phyloP scores from a whole-genome alignment of 306 rosid species.

The Quercus suber region DNA sequence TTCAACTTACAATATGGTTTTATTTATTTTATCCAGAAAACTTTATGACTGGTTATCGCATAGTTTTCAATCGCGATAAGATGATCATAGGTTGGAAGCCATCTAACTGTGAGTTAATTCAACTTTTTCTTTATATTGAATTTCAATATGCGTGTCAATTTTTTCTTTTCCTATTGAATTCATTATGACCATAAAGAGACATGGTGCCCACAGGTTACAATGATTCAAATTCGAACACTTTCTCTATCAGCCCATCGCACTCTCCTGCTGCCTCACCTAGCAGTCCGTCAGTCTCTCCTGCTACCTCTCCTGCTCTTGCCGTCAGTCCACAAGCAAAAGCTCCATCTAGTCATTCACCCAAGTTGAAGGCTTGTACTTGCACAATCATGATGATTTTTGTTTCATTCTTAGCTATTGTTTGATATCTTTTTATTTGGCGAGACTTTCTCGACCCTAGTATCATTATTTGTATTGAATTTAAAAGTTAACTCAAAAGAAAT shows the following conservation, averaged over 20 bases:
- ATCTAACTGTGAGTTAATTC: conserved; percentile 61
- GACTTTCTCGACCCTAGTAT: too few relatives aligned
- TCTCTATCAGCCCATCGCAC: too few relatives aligned
- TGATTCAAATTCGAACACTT: conserved; percentile 29
- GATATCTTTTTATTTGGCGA: conserved; percentile 16
- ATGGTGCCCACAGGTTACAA: conserved; percentile 47
- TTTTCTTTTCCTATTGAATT: background rate
- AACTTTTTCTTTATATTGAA: background rate
- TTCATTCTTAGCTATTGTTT: conserved; percentile 41
- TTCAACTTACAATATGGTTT: background rate
- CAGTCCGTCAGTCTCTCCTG: too few relatives aligned
- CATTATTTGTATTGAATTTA: too few relatives aligned
- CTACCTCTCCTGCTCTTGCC: too few relatives aligned
- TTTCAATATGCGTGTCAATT: background rate
- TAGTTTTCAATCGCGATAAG: conserved; percentile 73
- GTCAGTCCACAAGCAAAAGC: too few relatives aligned
- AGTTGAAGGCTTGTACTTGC: conserved; percentile 28
- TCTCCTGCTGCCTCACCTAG: too few relatives aligned
- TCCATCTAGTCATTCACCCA: conserved; percentile 22
- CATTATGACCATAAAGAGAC: conserved; percentile 1
- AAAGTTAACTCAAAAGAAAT: too few relatives aligned
- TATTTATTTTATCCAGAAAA: conserved; percentile 52
- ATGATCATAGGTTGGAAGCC: conserved; percentile 67
- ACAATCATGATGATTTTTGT: conserved; percentile 25
- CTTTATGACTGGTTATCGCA: conserved; percentile 86